Conservation (phyloP, 352 stramenopile genomes). For the Phytopythium cucurbitacearum region DNA sequence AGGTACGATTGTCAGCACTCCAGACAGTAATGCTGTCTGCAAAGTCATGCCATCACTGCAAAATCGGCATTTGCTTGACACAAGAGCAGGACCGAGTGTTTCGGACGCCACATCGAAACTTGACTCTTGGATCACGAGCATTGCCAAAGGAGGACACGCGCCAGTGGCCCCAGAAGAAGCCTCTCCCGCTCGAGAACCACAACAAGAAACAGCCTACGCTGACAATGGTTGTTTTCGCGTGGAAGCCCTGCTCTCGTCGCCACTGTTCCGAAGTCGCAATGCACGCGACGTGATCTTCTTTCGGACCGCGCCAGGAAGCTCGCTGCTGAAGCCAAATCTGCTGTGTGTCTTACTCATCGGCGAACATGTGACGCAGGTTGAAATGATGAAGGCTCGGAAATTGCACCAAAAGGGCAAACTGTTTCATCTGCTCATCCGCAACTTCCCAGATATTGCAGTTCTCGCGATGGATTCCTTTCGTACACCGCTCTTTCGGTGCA, state of each 20-base stretch:
- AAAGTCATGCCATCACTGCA: conserved; percentile 62
- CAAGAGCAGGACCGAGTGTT: conserved; percentile 6
- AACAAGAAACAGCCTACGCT: not conserved
- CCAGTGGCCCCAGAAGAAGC: not conserved
- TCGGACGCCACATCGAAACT: too few relatives aligned
- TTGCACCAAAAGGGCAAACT: conserved; percentile 58
- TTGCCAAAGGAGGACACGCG: not conserved
- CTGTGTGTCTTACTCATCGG: conserved; percentile 57
- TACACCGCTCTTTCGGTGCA: conserved; percentile 66
- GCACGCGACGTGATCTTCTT: conserved; percentile 71
- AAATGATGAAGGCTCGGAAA: conserved; percentile 47
- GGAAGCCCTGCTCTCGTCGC: conserved; percentile 40
- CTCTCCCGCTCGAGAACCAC: not conserved
- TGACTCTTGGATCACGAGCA: too few relatives aligned
- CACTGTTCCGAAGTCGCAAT: conserved; percentile 47
- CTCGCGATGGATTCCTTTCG: conserved; percentile 73
- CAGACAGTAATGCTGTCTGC: conserved; percentile 35
- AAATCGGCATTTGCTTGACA: conserved; percentile 24
- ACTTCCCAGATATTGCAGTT: conserved; percentile 51
- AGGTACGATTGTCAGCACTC: conserved; percentile 61
- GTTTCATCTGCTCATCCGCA: conserved; percentile 73
- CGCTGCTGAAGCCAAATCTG: conserved; percentile 51
- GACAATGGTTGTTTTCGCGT: conserved; percentile 12
- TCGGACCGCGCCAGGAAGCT: conserved; percentile 51
- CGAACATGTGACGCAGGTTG: conserved; percentile 45